phyloP scores from a whole-genome alignment of 441 rosid species.

The Euphorbia celastroides region DNA sequence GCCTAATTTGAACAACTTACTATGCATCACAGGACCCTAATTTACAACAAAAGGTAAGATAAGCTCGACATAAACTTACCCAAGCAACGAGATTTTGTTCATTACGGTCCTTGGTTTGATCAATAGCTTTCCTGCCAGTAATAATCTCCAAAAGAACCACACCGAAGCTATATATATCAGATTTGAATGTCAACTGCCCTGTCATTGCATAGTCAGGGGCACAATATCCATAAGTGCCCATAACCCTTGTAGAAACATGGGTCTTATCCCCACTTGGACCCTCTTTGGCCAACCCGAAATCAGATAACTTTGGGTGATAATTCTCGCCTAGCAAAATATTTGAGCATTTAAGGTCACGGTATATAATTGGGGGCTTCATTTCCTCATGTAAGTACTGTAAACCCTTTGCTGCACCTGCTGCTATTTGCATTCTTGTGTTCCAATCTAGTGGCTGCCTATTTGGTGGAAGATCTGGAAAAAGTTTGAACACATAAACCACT shows the following conservation, averaged over 20 bases:
- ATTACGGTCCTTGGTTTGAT: conserved; percentile 54
- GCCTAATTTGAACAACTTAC: conserved; percentile 1
- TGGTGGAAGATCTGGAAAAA: conserved; percentile 52
- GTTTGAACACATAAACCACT: background rate
- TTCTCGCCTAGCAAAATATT: conserved; percentile 76
- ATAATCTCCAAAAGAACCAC: conserved; percentile 48
- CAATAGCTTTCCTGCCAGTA: conserved; percentile 86
- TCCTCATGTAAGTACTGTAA: conserved; percentile 80
- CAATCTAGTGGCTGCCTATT: conserved; percentile 72
- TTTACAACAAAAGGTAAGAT: conserved; percentile 1
- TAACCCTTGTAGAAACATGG: conserved; percentile 88
- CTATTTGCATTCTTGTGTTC: conserved; percentile 89
- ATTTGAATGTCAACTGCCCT: conserved; percentile 89
- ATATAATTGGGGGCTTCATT: conserved; percentile 93
- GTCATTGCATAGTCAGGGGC: conserved; percentile 99
- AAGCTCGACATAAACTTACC: conserved; percentile 45
- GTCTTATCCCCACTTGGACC: conserved; percentile 99
- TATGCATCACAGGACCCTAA: background rate
- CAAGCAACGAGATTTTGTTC: conserved; percentile 92
- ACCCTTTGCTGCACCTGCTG: conserved; percentile 96
- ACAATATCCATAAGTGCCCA: conserved; percentile 98
- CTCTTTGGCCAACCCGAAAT: conserved; percentile 92
- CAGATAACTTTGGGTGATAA: conserved; percentile 82
- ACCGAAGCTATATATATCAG: conserved; percentile 34
- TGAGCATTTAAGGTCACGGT: conserved; percentile 88